Base-by-base conservation (phyloP, 2,329 filamentous ascomycete species). In the Trichoderma endophyticum region DNA sequence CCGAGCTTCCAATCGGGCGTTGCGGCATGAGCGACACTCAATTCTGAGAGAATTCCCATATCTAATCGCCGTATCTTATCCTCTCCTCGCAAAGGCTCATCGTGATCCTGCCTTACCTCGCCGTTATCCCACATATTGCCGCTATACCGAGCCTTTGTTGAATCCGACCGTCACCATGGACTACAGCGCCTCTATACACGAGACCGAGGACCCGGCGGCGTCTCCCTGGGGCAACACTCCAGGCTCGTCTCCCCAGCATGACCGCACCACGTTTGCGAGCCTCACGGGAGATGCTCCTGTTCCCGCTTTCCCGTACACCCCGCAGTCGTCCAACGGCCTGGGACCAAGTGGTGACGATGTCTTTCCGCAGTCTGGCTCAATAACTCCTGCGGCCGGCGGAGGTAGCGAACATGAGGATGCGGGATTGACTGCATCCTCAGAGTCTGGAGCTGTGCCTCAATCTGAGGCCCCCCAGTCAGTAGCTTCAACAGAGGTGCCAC, bases 221-320 rank as follows among this genome's bases (percentile, higher is more conserved):
- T 89, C 87, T 36, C 87, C 88, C 2, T 89, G 88, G 87, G 87
- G 86, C 15, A 85, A 83, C 71, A 87, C 86, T 70, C 87, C 87
- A 6, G 81, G 82, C 28, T 82, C 84, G 18, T 87, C 87, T 24
- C 86, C 87, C 34, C 81, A 82, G 72, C 83, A 83, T 75, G 83
- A 83, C 74, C 81, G 83, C 57, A 79, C 83, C 28, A 79, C 77
- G 73, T 87, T 87, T 76, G 80, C 79, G 73, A 75, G 81, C 71
- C 74, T 84, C 75, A 79, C 80, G 63, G 80, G 78, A 74, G 83
- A 86, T 15, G 77, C 81, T 54, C 80, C 83, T 2, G 77, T 80
- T 14, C 81, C 83, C 24, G 81, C 84, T n/a, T 85, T 85, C 77
- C 81, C 79, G 63, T 87, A 84, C 77, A 79, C 79, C 54, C 79